Percentiles rank a stretch among this genome's conserved stretches.
phyloP scores from a whole-genome alignment of 768 basidiomycete genomes.

The Rhodotorula graminis region DNA sequence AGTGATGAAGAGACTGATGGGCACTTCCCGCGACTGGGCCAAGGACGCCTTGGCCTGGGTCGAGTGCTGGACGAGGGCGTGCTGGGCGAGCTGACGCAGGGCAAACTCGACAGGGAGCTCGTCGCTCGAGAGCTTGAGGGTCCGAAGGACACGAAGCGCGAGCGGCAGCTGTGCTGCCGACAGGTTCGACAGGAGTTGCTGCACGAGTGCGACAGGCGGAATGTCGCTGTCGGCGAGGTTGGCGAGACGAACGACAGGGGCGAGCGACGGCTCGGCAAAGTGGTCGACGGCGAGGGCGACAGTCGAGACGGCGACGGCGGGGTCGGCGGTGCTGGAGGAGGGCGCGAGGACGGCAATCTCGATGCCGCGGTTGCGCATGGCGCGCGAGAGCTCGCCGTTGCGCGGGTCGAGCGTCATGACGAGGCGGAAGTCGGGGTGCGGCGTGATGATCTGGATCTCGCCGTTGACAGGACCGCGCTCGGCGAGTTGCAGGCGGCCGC shows the following conservation, averaged over 20 bases:
- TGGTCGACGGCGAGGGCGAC: constrained; percentile 5
- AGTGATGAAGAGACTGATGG: constrained; percentile 48
- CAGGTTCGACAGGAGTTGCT: constrained; percentile 19
- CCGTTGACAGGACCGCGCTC: constrained; percentile 83
- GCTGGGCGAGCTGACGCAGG: constrained; percentile 16
- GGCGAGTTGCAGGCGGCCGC: constrained; percentile 75
- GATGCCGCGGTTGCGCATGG: constrained; percentile 95
- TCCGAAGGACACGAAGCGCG: constrained; percentile 25
- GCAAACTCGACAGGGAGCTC: neutral
- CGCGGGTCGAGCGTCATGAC: constrained; percentile 91
- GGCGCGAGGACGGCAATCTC: constrained; percentile 65
- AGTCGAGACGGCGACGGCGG: no score
- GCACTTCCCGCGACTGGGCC: constrained; percentile 45
- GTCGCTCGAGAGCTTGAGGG: neutral
- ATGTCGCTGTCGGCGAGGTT: neutral
- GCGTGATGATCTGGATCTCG: constrained; percentile 64
- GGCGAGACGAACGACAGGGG: neutral
- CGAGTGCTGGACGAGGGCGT: constrained; percentile 44
- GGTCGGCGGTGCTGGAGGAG: neutral
- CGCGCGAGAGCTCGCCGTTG: constrained; percentile 87
- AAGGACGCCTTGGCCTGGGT: constrained; percentile 35
- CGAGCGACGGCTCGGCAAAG: constrained; percentile 26
- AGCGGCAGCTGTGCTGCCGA: constrained; percentile 14
- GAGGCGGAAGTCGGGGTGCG: constrained; percentile 83
- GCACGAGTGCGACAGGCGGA: neutral